Evolutionary conservation across 352 stramenopile species (phyloP).

Genomic region (Peronospora farinosa): DNA sequence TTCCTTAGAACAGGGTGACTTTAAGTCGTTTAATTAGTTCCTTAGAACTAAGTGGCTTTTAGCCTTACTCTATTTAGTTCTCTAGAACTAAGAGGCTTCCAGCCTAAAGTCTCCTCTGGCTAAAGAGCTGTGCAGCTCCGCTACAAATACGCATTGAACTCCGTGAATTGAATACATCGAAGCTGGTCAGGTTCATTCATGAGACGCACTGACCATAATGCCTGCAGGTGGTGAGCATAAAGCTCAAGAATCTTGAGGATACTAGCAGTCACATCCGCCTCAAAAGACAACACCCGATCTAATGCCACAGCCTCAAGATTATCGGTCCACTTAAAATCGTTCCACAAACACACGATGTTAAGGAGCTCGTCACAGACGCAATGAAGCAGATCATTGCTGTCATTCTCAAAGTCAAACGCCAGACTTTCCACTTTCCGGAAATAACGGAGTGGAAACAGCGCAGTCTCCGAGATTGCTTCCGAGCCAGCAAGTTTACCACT

Average conservation of each 20-base stretch:
- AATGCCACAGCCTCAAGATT: slow-evolving; percentile 39
- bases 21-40: no score
- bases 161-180: slow-evolving; percentile 48
- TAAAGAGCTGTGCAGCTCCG: no score
- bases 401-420: slow-evolving; percentile 61
- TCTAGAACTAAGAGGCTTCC: no score
- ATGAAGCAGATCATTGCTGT: slow-evolving; percentile 49
- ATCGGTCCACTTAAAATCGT: slow-evolving; percentile 72
- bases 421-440: slow-evolving; percentile 37
- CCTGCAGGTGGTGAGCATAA: slow-evolving; percentile 51
- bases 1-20: no score
- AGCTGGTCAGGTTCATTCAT: slow-evolving; percentile 42
- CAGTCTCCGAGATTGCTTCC: slow-evolving; percentile 3
- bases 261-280: slow-evolving; percentile 48
- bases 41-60: no score
- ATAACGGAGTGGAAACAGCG: slow-evolving; percentile 38
- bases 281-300: slow-evolving; percentile 53
- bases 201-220: slow-evolving; percentile 45
- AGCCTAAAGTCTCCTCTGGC: no score
- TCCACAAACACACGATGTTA: slow-evolving; percentile 69
- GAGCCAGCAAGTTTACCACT: slow-evolving; percentile 6
- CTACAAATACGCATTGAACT: slow-evolving; percentile 67
- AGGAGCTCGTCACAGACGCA: slow-evolving; percentile 70
- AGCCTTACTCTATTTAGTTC: no score
- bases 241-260: slow-evolving; percentile 59